phyloP scores from a whole-genome alignment of 805 yeast species.

The Ogataea nakhonphanomensis region DNA sequence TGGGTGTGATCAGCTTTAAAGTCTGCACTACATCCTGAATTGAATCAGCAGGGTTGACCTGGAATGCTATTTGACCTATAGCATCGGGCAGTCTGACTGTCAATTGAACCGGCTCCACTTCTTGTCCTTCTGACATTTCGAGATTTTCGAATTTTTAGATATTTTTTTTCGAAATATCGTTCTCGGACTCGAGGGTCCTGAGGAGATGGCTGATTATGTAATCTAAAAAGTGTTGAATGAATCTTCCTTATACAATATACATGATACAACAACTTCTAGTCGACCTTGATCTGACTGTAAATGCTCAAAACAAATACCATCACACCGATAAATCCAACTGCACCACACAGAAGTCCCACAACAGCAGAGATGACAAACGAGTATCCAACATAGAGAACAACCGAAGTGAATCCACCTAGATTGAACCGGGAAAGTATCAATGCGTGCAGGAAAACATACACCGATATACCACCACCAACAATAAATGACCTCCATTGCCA shows the following conservation, averaged over 20 bases:
- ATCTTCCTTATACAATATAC: background rate
- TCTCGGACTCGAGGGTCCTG: slow-evolving; percentile 5
- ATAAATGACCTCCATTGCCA: slow-evolving; percentile 97
- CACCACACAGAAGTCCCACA: slow-evolving; percentile 80
- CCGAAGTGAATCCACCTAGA: slow-evolving; percentile 70
- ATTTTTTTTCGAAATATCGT: slow-evolving; percentile 1
- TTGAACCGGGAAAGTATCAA: slow-evolving; percentile 66
- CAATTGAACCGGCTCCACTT: slow-evolving; percentile 22
- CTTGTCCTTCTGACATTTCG: slow-evolving; percentile 13
- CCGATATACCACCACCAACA: slow-evolving; percentile 84
- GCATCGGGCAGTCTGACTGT: slow-evolving; percentile 27
- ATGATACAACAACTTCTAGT: slow-evolving; percentile 34
- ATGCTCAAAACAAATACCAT: slow-evolving; percentile 74
- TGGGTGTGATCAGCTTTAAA: slow-evolving; percentile 51
- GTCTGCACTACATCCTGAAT: slow-evolving; percentile 57
- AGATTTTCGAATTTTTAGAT: slow-evolving; percentile 1
- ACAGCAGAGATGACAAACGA: slow-evolving; percentile 65
- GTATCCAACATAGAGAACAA: slow-evolving; percentile 80
- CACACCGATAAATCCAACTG: slow-evolving; percentile 78
- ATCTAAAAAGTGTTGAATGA: background rate
- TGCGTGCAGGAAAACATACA: slow-evolving; percentile 83
- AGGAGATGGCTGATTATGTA: slow-evolving; percentile 1
- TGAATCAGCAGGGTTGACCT: slow-evolving; percentile 38
- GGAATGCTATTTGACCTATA: slow-evolving; percentile 25
- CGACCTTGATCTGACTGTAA: slow-evolving; percentile 83